A percentile compares a stretch with the other conserved stretches of the same genome.
phyloP scores from a whole-genome alignment of 306 rosid species.

The Corylus americana region DNA sequence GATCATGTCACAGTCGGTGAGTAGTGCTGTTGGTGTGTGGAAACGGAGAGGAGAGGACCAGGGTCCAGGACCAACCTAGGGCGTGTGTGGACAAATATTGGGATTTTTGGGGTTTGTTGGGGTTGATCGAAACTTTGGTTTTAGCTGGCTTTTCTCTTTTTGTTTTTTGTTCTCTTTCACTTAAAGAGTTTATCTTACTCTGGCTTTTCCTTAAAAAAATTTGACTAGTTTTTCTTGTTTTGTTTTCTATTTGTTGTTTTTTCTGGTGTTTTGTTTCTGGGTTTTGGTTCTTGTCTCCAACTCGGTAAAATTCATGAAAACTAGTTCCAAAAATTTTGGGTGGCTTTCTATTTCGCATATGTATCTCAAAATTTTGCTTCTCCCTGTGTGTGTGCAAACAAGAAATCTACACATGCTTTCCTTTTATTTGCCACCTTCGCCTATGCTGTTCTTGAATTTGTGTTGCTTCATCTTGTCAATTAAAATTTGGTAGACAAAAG shows the following conservation, averaged over 20 bases:
- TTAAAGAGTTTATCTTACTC: not conserved
- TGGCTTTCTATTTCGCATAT: too few species aligned
- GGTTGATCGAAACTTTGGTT: conserved; percentile 18
- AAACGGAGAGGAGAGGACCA: not conserved
- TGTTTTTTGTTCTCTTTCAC: conserved; percentile 1
- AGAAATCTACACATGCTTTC: too few species aligned
- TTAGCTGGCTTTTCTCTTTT: not conserved
- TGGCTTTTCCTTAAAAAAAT: not conserved
- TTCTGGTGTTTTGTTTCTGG: not conserved
- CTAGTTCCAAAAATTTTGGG: too few species aligned
- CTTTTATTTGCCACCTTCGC: not conserved
- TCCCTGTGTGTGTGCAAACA: too few species aligned
- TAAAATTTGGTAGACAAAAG: too few species aligned
- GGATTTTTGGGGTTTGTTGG: conserved; percentile 2
- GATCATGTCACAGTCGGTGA: conserved; percentile 89
- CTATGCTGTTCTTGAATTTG: not conserved
- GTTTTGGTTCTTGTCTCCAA: too few species aligned
- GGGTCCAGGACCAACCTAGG: not conserved
- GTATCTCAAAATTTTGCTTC: too few species aligned
- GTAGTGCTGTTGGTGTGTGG: conserved; percentile 27
- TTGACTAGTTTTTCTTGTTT: not conserved
- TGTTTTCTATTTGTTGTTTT: not conserved
- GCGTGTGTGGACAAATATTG: conserved; percentile 35
- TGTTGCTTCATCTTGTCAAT: not conserved
- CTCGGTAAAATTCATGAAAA: not conserved